These are phyloP conservation scores for Brassica incana DNA, from an alignment of 345 rosid genomes.

Conservation along the genomic window DNA sequence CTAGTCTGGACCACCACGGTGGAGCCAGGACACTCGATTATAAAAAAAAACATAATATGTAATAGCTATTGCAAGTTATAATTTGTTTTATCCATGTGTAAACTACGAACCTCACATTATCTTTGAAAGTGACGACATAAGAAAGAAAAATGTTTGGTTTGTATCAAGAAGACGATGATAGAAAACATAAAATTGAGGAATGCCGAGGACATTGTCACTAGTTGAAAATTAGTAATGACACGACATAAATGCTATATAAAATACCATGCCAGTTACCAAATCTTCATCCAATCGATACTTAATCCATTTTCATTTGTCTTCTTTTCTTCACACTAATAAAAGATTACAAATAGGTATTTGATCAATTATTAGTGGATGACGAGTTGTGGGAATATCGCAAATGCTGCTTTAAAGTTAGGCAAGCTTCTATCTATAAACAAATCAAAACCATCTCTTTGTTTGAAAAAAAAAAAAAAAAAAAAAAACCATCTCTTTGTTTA, in stretches of 20 bases:
- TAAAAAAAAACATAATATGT: too few relatives aligned
- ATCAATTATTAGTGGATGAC: constrained; percentile 34
- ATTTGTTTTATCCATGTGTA: background rate
- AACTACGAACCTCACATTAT: background rate
- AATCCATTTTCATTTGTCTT: constrained; percentile 28
- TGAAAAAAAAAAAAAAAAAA: background rate
- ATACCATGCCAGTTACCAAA: background rate
- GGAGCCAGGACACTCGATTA: too few relatives aligned
- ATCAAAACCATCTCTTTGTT: constrained; percentile 19
- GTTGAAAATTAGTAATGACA: constrained; percentile 37
- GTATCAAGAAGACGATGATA: constrained; percentile 7
- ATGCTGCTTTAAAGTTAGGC: constrained; percentile 30
- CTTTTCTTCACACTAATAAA: constrained; percentile 13
- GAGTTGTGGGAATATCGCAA: constrained; percentile 30
- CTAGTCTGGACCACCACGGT: too few relatives aligned
- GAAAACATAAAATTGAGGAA: constrained; percentile 18
- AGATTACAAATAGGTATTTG: background rate
- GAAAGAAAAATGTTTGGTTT: constrained; percentile 8
- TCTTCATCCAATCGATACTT: constrained; percentile 15
- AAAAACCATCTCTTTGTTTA: constrained; percentile 12
- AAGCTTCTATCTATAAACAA: constrained; percentile 13
- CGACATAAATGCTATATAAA: constrained; percentile 12
- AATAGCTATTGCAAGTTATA: constrained; percentile 1
- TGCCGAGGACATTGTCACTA: constrained; percentile 17
- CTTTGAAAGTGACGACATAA: constrained; percentile 24